Evolutionary conservation across 257 asterid genomes (phyloP), one percentile per base, ranked within the genome.

Genomic region (Solanum commersonii): DNA sequence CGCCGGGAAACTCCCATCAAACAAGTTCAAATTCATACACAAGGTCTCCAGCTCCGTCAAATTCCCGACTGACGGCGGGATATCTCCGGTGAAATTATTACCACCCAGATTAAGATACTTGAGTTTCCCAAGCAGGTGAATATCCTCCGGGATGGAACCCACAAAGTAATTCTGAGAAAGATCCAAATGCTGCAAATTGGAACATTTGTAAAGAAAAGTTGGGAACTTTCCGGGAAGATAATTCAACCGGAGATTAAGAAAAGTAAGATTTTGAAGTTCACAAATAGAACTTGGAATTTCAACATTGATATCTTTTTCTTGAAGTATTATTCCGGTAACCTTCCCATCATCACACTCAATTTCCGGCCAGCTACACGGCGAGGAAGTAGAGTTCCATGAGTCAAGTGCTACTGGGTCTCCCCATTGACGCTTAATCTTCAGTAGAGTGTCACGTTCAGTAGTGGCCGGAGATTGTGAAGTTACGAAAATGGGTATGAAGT

Each of bases 51-150:
- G 90, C 86, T 88, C 90, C 5, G 90, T 88, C 89, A 96, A 83
- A 40, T 92, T 94, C 12, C 98, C 99, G 68, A 95, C 87, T 10
- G 87, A 86, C 85, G 94, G 92, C 31, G 99, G 99, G 70, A 96
- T 87, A 81, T 95, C 90, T n/a, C 98, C 99, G 87, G 95, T 91
- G 95, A 96, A 92, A 87, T 95, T 94, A 88, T 96, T 96, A 16
- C 86, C 92, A 79, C 93, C 70, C 83, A 96, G 88, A 49, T 95
- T 94, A 83, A 96, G 93, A 87, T 87, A 27, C 33, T 84, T 89
- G 14, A 96, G 95, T 31, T 90, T 84, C 22, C 70, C 40, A 49
- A 96, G 92, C 91, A 68, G 81, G 89, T 92, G 92, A 12, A 96
- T 92, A 20, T 88, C 90, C 52, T 77, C 88, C 81, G 98, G 98